These are phyloP conservation scores for Globisporangium iwayamae DNA, from an alignment of 352 stramenopile species.

Conservation along the genomic window DNA sequence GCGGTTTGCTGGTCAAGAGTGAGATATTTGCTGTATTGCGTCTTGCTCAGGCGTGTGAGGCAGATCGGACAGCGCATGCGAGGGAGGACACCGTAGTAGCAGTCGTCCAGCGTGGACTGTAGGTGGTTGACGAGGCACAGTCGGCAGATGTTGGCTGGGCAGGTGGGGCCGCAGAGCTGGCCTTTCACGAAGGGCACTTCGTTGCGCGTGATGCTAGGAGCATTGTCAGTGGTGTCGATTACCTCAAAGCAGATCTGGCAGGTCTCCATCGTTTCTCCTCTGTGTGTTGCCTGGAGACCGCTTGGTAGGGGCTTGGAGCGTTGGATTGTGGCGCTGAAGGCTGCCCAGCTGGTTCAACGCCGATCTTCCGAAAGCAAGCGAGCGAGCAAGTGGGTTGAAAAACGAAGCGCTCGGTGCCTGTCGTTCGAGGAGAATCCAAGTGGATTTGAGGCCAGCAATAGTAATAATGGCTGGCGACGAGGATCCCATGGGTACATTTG, in stretches of 20 bases:
- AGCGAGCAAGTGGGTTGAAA: too few species aligned
- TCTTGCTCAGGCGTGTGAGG: conserved; percentile 26
- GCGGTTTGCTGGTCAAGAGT: background rate
- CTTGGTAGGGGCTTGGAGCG: too few species aligned
- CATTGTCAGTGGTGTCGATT: background rate
- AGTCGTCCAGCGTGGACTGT: background rate
- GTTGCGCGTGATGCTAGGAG: background rate
- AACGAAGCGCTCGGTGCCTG: too few species aligned
- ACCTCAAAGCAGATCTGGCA: conserved; percentile 47
- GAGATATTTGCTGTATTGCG: conserved; percentile 13
- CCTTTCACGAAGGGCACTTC: background rate
- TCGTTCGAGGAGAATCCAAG: too few species aligned
- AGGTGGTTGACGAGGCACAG: conserved; percentile 11
- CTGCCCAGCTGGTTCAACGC: too few species aligned
- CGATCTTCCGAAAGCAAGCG: too few species aligned
- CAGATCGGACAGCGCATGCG: conserved; percentile 44
- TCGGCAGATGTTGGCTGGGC: conserved; percentile 28
- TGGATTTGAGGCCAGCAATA: too few species aligned
- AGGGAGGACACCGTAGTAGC: conserved; percentile 36
- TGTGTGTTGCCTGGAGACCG: too few species aligned
- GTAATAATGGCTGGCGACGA: too few species aligned
- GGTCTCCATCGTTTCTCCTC: background rate
- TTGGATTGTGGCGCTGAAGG: too few species aligned
- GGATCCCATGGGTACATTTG: too few species aligned
- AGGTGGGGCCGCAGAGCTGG: conserved; percentile 28